phyloP scores from a whole-genome alignment of 2,329 filamentous ascomycete species.

The Seiridium unicorne region DNA sequence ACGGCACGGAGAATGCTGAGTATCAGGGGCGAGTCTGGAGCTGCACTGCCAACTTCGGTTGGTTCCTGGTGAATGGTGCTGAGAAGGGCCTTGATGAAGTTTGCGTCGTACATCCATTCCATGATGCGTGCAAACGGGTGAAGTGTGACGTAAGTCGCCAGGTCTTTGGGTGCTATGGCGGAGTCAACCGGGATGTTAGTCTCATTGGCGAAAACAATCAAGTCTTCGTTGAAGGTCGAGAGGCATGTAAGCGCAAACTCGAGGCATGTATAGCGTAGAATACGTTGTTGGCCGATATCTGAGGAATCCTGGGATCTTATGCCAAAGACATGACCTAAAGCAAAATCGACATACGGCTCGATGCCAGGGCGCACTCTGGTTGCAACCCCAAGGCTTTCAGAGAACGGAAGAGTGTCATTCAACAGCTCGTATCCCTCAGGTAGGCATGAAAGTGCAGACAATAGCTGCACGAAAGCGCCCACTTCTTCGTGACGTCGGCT shows the following conservation, averaged over 20 bases:
- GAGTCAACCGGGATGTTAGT: slow-evolving; percentile 73
- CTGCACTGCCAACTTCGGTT: slow-evolving; percentile 67
- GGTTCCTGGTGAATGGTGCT: slow-evolving; percentile 75
- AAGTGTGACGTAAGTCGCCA: slow-evolving; percentile 77
- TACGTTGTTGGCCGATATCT: slow-evolving; percentile 66
- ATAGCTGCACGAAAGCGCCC: slow-evolving; percentile 76
- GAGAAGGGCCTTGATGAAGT: slow-evolving; percentile 78
- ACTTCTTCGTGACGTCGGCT: slow-evolving; percentile 81
- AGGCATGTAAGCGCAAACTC: slow-evolving; percentile 80
- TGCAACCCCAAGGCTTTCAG: slow-evolving; percentile 76
- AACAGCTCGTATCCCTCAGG: slow-evolving; percentile 58
- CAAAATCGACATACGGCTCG: slow-evolving; percentile 89
- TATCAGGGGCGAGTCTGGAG: slow-evolving; percentile 78
- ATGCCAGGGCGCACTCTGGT: slow-evolving; percentile 79
- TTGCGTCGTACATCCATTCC: slow-evolving; percentile 98
- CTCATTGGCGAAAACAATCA: slow-evolving; percentile 81
- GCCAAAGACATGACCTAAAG: slow-evolving; percentile 75
- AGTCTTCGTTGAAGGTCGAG: slow-evolving; percentile 87
- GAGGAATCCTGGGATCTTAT: slow-evolving; percentile 63
- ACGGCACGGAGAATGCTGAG: slow-evolving; percentile 77
- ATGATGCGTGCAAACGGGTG: slow-evolving; percentile 94
- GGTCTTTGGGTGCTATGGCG: slow-evolving; percentile 69
- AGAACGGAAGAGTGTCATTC: slow-evolving; percentile 79
- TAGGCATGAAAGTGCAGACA: slow-evolving; percentile 71
- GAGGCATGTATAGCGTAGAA: slow-evolving; percentile 77